These are phyloP conservation scores for Sporothrix mexicana DNA, from an alignment of 2,329 filamentous ascomycete genomes.

Conservation along the genomic window DNA sequence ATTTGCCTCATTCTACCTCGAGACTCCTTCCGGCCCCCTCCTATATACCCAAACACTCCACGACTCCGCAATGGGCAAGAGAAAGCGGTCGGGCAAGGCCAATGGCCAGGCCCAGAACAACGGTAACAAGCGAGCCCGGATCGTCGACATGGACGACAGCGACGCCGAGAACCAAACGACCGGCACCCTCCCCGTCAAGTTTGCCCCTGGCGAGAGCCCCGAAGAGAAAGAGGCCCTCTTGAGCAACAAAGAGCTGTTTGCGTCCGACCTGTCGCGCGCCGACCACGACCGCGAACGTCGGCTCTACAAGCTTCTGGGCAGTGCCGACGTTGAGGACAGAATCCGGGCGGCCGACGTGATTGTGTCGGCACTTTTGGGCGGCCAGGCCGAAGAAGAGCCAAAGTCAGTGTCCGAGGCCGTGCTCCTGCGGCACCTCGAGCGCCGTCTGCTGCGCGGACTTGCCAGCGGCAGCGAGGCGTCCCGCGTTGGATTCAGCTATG, in stretches of 20 bases:
- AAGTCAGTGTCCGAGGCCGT: conserved; percentile 56
- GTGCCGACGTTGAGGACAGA: conserved; percentile 62
- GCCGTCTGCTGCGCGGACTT: conserved; percentile 81
- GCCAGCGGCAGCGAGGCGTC: conserved; percentile 90
- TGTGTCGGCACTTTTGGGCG: conserved; percentile 59
- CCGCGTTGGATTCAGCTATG: conserved; percentile 85
- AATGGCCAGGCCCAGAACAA: conserved; percentile 28
- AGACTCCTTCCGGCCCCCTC: background rate
- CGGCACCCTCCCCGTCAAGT: conserved; percentile 6
- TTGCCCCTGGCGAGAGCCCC: background rate
- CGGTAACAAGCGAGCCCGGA: conserved; percentile 33
- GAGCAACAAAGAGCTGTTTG: conserved; percentile 53
- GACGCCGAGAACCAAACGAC: conserved; percentile 2
- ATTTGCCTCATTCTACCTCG: too few relatives aligned
- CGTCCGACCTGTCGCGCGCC: conserved; percentile 57
- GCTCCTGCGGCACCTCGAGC: conserved; percentile 64
- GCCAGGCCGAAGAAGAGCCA: conserved; percentile 37
- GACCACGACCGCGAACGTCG: conserved; percentile 63
- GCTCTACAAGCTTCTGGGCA: conserved; percentile 67
- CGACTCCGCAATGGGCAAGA: conserved; percentile 34
- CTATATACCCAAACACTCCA: too few relatives aligned
- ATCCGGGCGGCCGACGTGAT: conserved; percentile 65
- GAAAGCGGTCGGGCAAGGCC: conserved; percentile 35
- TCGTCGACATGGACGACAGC: conserved; percentile 26
- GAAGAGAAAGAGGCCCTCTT: conserved; percentile 35